phyloP scores from a whole-genome alignment of 2,329 filamentous ascomycete species.

The Alternaria sp. region DNA sequence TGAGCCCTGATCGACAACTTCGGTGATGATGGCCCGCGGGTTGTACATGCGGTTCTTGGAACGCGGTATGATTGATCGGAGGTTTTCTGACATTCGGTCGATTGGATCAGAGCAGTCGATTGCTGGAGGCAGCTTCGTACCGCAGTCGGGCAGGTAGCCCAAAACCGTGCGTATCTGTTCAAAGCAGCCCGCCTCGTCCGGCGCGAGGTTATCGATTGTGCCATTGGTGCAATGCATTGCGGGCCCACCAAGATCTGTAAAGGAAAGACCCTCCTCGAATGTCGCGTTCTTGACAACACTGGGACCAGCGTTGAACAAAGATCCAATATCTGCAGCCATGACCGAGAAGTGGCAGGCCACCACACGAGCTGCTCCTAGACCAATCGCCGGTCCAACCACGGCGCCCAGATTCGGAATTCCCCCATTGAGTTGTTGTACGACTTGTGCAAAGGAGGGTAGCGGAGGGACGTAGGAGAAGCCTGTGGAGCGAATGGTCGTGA shows the following conservation, averaged over 20 bases:
- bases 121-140: constrained; percentile 61
- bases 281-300: constrained; percentile 68
- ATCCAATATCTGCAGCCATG: constrained; percentile 68
- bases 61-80: constrained; percentile 65
- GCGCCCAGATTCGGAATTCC: constrained; percentile 70
- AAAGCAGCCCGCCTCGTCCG: constrained; percentile 66
- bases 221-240: constrained; percentile 69
- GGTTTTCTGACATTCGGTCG: constrained; percentile 55
- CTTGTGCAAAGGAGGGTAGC: constrained; percentile 59
- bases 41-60: constrained; percentile 67
- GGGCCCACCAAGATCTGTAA: constrained; percentile 66
- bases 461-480: constrained; percentile 68
- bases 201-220: constrained; percentile 69
- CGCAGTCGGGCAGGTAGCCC: constrained; percentile 64
- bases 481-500: constrained; percentile 62
- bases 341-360: constrained; percentile 69
- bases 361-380: constrained; percentile 66
- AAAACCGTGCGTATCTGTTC: constrained; percentile 65
- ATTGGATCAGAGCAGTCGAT: constrained; percentile 57
- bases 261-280: constrained; percentile 67
- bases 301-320: constrained; percentile 68
- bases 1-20: constrained; percentile 61
- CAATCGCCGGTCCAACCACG: constrained; percentile 68
- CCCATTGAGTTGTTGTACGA: constrained; percentile 64
- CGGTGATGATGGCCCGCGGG: constrained; percentile 62